Base-by-base conservation (phyloP, 129 eudicot species). In the Arctium minus region DNA sequence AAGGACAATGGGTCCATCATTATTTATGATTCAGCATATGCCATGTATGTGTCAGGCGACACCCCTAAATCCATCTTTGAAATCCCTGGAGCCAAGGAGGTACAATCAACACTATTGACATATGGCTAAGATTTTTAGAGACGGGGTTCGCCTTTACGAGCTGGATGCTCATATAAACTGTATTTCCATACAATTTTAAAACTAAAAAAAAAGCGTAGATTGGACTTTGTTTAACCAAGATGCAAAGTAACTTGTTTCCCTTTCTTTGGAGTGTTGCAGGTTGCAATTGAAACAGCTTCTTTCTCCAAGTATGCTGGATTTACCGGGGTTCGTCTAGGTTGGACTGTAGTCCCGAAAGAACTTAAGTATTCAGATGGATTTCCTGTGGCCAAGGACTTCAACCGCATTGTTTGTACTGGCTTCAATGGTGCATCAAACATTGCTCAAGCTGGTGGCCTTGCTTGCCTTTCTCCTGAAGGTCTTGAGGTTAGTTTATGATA, bases 361-460 rank as follows among this genome's bases (percentile, higher is more conserved):
- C 99, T 96, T 36, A 88, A 87, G 31, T 93, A 83, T 86, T 93
- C 98, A 70, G 94, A 96, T 79, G 99, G 98, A 48, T 91, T 90
- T 85, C 97, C 97, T 12, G 93, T 96, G 44, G 97, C 97, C 0
- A 93, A 96, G 85, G 99, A 96, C 88, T 96, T 93, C 82, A 93
- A 89, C 72, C 95, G 98, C n/a, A 90, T 91, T 38, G 94, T 96
- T 36, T 93, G 95, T 78, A 96, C 99, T 38, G 92, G 98, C 33
- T 96, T 96, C 85, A 96, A 96, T 87, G 99, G 99, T 73, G 99
- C 99, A 36, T 96, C 99, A 69, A 96, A 96, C 86, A 88, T 96
- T 50, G 91, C 99, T 31, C 99, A 96, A 89, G 91, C 98, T 38
- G 99, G 98, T 76, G 99, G 94, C 39, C 86, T 96, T 38, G 99